phyloP scores from a whole-genome alignment of 129 eudicot species.

The Tagetes patula region DNA sequence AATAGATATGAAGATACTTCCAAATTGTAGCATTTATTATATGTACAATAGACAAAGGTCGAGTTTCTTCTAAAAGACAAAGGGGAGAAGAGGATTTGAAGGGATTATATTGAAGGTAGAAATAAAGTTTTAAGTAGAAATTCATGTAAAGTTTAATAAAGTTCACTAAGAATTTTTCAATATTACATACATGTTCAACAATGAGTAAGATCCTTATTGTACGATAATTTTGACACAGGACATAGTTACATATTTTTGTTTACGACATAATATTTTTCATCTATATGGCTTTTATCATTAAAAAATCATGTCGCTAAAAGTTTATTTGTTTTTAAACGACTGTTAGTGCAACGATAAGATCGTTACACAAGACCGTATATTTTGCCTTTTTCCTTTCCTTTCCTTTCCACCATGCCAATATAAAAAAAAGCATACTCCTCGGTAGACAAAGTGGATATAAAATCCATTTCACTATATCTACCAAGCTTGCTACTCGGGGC shows the following conservation, averaged over 20 bases:
- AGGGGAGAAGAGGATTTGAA: not conserved
- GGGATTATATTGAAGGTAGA: not conserved
- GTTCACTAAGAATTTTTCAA: not conserved
- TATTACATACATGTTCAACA: not conserved
- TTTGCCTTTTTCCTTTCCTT: too few relatives aligned
- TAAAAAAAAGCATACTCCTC: too few relatives aligned
- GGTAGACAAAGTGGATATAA: too few relatives aligned
- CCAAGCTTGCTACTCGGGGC: too few relatives aligned
- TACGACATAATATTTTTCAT: not conserved
- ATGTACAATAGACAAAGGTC: constrained; percentile 21
- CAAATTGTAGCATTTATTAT: not conserved
- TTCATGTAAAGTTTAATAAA: constrained; percentile 7
- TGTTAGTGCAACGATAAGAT: too few relatives aligned
- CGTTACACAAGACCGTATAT: too few relatives aligned
- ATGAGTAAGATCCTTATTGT: not conserved
- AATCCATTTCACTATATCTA: too few relatives aligned
- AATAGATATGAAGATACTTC: constrained; percentile 16
- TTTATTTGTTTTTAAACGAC: too few relatives aligned
- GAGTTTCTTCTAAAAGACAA: not conserved
- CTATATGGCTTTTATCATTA: not conserved
- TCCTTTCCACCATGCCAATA: too few relatives aligned
- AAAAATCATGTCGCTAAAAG: too few relatives aligned
- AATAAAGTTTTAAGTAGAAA: constrained; percentile 14
- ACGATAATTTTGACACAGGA: not conserved
- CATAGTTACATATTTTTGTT: not conserved